Evolutionary conservation across 2,329 filamentous ascomycete species (phyloP), one percentile per base, ranked within the genome.

Genomic region (Beauveria medogensis): DNA sequence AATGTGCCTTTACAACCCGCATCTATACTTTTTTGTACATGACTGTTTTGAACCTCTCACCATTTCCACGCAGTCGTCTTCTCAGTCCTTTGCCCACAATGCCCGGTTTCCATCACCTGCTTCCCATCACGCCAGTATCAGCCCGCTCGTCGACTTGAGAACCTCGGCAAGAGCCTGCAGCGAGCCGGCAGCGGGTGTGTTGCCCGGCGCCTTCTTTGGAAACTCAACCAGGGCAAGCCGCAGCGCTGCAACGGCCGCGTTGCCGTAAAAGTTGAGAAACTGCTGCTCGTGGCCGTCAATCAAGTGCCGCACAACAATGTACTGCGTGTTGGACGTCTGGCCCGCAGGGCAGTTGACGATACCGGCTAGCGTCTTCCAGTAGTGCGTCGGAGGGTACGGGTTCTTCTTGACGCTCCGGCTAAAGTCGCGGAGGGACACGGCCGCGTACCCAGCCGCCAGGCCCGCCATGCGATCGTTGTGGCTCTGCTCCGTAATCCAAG

Each of bases 381-480:
- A 97, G 60, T 92, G 81, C 0, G 80, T 81, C 54, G 89, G 90
- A 4, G 88, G 92, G 74, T 84, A 94, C 0, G 88, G 92, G 66
- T 92, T 92, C 51, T 77, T 78, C 65, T 86, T 86, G 44, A 79
- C 78, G 2, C 86, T 83, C 65, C 83, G 87, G 64, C 83, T 84
- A 69, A 95, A 96, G 71, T 95, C 91, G 53, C 93, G 86, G 9
- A 97, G 78, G 1, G 91, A 85, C 43, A 97, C 80, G 1, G 92
- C 85, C 0, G 92, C 90, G 69, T 89, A 99, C 0, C 93, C 93
- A 3, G 89, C 88, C 1, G 86, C 91, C 0, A 97, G 78, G 0
- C 92, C 93, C 4, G 85, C 87, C 88, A 96, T 93, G 62, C 89
- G 84, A 70, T 92, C 88, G 66, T 84, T 84, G 73, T 97, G 92